Evolutionary conservation across 352 stramenopile genomes (phyloP).

Genomic region (Phytophthora tentaculata): DNA sequence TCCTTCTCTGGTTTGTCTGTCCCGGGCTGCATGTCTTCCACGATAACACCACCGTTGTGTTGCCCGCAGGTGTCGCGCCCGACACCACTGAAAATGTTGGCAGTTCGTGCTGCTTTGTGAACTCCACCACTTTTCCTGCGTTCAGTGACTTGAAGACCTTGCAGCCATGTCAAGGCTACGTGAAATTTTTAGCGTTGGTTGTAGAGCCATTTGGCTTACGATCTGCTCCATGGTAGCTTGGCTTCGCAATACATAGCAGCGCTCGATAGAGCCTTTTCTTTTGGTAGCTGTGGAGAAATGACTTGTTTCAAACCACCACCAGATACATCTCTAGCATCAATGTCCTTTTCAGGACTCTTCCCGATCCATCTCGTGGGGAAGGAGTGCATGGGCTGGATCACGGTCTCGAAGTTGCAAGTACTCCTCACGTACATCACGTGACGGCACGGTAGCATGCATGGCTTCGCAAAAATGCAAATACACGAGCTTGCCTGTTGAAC

Average conservation of each 20-base stretch:
- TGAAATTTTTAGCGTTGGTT: not conserved
- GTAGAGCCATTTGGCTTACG: too few relatives aligned
- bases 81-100: too few relatives aligned
- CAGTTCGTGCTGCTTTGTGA: too few relatives aligned
- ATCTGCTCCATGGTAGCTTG: too few relatives aligned
- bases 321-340: slow-evolving; percentile 1
- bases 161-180: slow-evolving; percentile 8
- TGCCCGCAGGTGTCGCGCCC: not conserved
- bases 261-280: not conserved
- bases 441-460: slow-evolving; percentile 10
- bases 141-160: slow-evolving; percentile 12
- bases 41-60: too few relatives aligned
- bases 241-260: not conserved
- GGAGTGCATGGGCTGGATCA: slow-evolving; percentile 2
- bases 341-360: slow-evolving; percentile 10
- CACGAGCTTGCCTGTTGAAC: not conserved
- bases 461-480: slow-evolving; percentile 18
- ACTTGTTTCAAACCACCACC: not conserved
- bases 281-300: not conserved
- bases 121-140: not conserved
- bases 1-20: too few relatives aligned
- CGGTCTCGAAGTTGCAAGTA: slow-evolving; percentile 3
- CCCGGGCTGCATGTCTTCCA: too few relatives aligned
- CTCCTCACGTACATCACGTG: slow-evolving; percentile 13
- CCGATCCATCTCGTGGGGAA: slow-evolving; percentile 6